Base-by-base conservation (phyloP, 257 asterid genomes). In the Solanum ahanhuiri region DNA sequence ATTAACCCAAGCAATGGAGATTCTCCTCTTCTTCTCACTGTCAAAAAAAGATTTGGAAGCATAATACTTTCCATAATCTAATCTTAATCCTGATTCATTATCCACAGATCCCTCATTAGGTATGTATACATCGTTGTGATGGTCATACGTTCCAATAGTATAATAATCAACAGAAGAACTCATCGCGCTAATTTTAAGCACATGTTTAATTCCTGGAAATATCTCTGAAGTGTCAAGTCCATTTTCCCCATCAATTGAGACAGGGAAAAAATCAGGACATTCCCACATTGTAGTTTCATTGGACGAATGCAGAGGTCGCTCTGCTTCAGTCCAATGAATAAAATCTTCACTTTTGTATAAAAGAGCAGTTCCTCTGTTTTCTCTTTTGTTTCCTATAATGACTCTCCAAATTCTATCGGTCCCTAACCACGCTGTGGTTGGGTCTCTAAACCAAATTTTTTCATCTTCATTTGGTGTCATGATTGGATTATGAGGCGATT, bases 211-310 rank as follows among this genome's bases (percentile, higher is more conserved):
- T 2, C 89, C 87, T 3, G 17, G 30, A 28, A 89, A 89, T 1
- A 51, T 35, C 11, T 18, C 86, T 2, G 90, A 83, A 9, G 88
- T 87, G 58, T 92, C 93, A 12, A 91, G 18, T 31, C 93, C 94
- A 14, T 63, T 83, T 23, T 18, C 20, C 25, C 8, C 77, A 9
- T 35, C 67, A 3, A 87, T 8, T 17, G 81, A 87, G 39, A 91
- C 88, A 4, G 94, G 93, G 11, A 57, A 92, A 66, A 92, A 87
- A 35, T 92, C 93, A 8, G 89, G 87, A 33, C 94, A 92, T 85
- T 92, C 94, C 94, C 92, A 92, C 93, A 92, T 92, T 66, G 89
- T 91, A 45, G 91, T 85, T 69, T 86, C 87, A n/a, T 60, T 64
- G 0, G 86, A 86, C 2, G 87, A 87, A 83, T 91, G 91, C 54